These are phyloP conservation scores for Lojkania enalia DNA, from an alignment of 2,329 filamentous ascomycete genomes.

Conservation along the genomic window DNA sequence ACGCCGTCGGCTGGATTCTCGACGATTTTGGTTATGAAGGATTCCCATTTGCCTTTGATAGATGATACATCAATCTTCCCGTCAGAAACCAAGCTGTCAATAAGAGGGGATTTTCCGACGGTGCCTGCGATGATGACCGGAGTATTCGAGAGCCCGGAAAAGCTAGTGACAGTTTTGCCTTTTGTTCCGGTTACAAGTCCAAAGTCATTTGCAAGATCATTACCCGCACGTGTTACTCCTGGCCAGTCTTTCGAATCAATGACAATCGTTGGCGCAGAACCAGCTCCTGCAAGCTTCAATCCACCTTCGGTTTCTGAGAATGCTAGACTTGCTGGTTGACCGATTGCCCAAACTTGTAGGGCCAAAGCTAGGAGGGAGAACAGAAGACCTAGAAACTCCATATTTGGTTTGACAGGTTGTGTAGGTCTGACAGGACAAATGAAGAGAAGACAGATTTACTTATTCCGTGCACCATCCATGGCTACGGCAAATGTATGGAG, in stretches of 20 bases:
- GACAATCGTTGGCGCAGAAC: slow-evolving; percentile 24
- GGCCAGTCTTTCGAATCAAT: slow-evolving; percentile 57
- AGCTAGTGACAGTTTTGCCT: slow-evolving; percentile 45
- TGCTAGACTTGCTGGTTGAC: slow-evolving; percentile 21
- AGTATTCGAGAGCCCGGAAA: slow-evolving; percentile 15
- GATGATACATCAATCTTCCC: slow-evolving; percentile 60
- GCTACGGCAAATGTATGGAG: too few species aligned
- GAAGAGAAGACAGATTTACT: not conserved
- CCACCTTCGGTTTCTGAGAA: slow-evolving; percentile 23
- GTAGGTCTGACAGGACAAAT: not conserved
- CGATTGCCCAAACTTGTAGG: slow-evolving; percentile 16
- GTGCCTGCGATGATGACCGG: slow-evolving; percentile 67
- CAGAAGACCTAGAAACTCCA: slow-evolving; percentile 13
- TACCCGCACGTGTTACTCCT: slow-evolving; percentile 66
- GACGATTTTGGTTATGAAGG: slow-evolving; percentile 63
- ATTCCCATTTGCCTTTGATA: slow-evolving; percentile 67
- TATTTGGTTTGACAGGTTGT: slow-evolving; percentile 2
- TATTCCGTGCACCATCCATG: too few species aligned
- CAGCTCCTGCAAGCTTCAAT: slow-evolving; percentile 22
- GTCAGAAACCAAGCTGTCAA: slow-evolving; percentile 58
- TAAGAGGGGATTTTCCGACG: slow-evolving; percentile 62
- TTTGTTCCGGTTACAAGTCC: slow-evolving; percentile 67
- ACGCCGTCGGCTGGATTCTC: slow-evolving; percentile 59
- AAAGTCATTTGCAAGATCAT: slow-evolving; percentile 67
- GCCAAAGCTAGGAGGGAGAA: slow-evolving; percentile 5